These are phyloP conservation scores for Rubroboletus satanas DNA, from an alignment of 768 basidiomycete species.

Conservation along the genomic window DNA sequence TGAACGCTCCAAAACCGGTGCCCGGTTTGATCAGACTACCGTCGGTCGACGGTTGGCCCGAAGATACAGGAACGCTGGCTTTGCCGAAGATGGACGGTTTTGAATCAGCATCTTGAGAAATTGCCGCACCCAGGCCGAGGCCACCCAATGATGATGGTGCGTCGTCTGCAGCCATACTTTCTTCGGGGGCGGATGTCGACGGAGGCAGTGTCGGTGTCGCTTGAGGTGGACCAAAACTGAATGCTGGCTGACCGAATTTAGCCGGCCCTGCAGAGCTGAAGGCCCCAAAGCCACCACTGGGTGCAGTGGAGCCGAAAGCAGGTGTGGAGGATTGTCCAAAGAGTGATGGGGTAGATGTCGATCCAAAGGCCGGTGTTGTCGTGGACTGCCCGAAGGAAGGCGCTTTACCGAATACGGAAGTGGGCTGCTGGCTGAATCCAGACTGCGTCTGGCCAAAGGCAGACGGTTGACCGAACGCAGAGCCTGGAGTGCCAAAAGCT, in stretches of 20 bases:
- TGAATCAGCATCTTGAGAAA: slow-evolving; percentile 23
- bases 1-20: slow-evolving; percentile 34
- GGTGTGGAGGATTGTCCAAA: slow-evolving; percentile 20
- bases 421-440: slow-evolving; percentile 17
- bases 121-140: slow-evolving; percentile 29
- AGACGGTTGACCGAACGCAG: slow-evolving; percentile 34
- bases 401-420: slow-evolving; percentile 22
- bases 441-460: slow-evolving; percentile 17
- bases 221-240: slow-evolving; percentile 19
- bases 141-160: slow-evolving; percentile 29
- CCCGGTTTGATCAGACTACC: slow-evolving; percentile 31
- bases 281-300: slow-evolving; percentile 31
- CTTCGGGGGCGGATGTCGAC: slow-evolving; percentile 18
- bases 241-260: slow-evolving; percentile 32
- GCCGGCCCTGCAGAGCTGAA: slow-evolving; percentile 29
- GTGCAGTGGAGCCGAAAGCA: slow-evolving; percentile 21
- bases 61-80: slow-evolving; percentile 6
- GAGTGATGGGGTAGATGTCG: slow-evolving; percentile 10
- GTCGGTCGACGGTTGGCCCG: slow-evolving; percentile 14
- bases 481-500: slow-evolving; percentile 13
- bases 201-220: background rate
- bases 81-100: slow-evolving; percentile 35
- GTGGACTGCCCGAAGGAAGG: slow-evolving; percentile 22
- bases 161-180: slow-evolving; percentile 33
- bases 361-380: slow-evolving; percentile 11